phyloP scores from a whole-genome alignment of 176 grass and related monocot genomes.

The Melocanna baccifera region DNA sequence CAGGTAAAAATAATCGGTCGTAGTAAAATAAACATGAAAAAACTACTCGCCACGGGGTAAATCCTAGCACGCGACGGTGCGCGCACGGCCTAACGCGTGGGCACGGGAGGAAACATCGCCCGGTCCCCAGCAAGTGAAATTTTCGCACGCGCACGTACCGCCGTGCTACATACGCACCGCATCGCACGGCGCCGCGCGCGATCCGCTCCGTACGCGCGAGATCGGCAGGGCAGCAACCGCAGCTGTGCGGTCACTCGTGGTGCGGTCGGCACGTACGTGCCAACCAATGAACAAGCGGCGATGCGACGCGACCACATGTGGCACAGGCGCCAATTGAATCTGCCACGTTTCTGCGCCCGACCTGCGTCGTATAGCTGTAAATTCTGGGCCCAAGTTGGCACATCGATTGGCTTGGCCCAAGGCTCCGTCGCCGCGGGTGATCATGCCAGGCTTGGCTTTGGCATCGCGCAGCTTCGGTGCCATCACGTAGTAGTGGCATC shows the following conservation, averaged over 20 bases:
- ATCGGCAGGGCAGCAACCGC: not conserved
- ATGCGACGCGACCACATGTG: not conserved
- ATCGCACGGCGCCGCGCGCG: not conserved
- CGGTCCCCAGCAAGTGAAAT: not conserved
- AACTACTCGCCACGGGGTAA: too few relatives aligned
- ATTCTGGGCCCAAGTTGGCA: not conserved
- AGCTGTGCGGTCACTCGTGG: not conserved
- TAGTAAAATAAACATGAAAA: too few relatives aligned
- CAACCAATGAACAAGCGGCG: not conserved
- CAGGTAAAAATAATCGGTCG: too few relatives aligned
- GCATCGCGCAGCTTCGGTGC: not conserved
- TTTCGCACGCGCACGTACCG: not conserved
- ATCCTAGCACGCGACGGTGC: not conserved
- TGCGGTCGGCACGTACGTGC: not conserved
- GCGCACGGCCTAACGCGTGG: not conserved
- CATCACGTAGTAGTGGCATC: not conserved
- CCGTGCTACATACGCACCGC: not conserved
- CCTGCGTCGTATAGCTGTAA: not conserved
- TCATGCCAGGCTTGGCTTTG: not conserved
- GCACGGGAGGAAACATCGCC: too few relatives aligned
- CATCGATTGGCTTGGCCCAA: not conserved
- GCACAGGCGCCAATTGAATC: not conserved
- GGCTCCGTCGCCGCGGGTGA: not conserved
- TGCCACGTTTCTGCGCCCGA: not conserved
- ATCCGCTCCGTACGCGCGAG: not conserved